Evolutionary conservation across 2,329 filamentous ascomycete species (phyloP), one percentile per base, ranked within the genome.

Genomic region (Pyricularia sp.): DNA sequence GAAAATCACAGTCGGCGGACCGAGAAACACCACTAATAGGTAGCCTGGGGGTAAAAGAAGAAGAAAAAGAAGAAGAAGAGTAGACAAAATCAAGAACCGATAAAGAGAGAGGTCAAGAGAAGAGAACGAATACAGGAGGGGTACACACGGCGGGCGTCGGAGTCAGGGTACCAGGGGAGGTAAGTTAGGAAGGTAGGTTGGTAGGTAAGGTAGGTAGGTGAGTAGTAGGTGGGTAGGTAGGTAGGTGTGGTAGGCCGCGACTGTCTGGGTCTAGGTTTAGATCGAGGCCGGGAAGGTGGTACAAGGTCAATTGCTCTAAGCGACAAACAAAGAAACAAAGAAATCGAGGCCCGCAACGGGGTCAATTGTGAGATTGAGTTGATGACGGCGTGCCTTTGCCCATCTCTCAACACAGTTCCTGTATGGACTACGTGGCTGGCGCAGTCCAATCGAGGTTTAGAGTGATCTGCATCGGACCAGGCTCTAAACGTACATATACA

Each of bases 151-250:
- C 36, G 23, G 26, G 64, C 50, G 55, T 28, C 28, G 50, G 59
- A 31, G 42, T 17, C 28, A 65, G 55, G 58, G 70, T 66, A 69
- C 68, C 68, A 61, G 68, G 14, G 33, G 14, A 36, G 14, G 64
- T 65, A 30, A 36, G 67, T 26, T 67, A 67, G 59, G 66, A 30
- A 30, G 28, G 28, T 30, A 30, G 28, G 28, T 6, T 30, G 28
- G 61, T 26, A 59, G 59, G n/a, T 26, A 12, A 23, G 68, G 59
- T 65, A 33, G 68, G 61, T n/a, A 61, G 50, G 23, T 7, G 65
- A 17, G 31, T 4, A 30, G 28, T 30, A 30, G 28, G 28, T 30
- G 6, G 28, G 28, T 30, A n/a, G 28, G 36, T 42, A 42, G 36
- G 61, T 26, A 64, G 33, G 33, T 36, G 10, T 64, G 20, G 61